A percentile compares a stretch with the other conserved stretches of the same genome.
These are phyloP conservation scores for Exophiala sp. DNA, from an alignment of 2,329 filamentous ascomycete genomes.

Conservation along the genomic window DNA sequence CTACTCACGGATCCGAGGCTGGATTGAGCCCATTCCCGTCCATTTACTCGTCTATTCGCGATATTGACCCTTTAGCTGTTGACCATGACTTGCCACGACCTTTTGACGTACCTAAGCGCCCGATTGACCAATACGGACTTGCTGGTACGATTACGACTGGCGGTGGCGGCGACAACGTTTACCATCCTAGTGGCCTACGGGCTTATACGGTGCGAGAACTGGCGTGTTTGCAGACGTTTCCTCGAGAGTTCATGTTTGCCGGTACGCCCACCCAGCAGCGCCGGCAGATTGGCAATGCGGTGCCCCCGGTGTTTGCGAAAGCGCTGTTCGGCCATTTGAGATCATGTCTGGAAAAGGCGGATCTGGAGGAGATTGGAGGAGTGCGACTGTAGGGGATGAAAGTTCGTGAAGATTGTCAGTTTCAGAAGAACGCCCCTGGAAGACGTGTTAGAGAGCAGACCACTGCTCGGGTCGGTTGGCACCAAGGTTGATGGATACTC, in stretches of 20 bases:
- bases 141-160: constrained; percentile 57
- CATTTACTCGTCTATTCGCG: constrained; percentile 39
- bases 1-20: constrained; percentile 49
- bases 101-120: constrained; percentile 36
- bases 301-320: constrained; percentile 53
- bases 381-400: too few relatives aligned
- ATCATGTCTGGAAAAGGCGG: background rate
- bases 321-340: constrained; percentile 33
- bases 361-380: background rate
- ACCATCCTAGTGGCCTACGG: constrained; percentile 59
- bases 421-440: too few relatives aligned
- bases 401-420: too few relatives aligned
- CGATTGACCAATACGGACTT: constrained; percentile 48
- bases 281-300: constrained; percentile 72
- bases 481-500: too few relatives aligned
- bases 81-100: constrained; percentile 32
- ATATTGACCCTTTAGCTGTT: constrained; percentile 29
- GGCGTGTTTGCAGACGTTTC: constrained; percentile 66
- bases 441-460: too few relatives aligned
- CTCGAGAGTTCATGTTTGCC: constrained; percentile 53
- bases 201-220: constrained; percentile 62
- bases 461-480: too few relatives aligned
- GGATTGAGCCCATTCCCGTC: constrained; percentile 37
- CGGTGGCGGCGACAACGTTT: constrained; percentile 48
- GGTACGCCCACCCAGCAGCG: constrained; percentile 37